Percentiles rank a stretch among this genome's conserved stretches.
These are phyloP conservation scores for Ammopiptanthus mongolicus DNA, from an alignment of 306 rosid species.

Conservation along the genomic window DNA sequence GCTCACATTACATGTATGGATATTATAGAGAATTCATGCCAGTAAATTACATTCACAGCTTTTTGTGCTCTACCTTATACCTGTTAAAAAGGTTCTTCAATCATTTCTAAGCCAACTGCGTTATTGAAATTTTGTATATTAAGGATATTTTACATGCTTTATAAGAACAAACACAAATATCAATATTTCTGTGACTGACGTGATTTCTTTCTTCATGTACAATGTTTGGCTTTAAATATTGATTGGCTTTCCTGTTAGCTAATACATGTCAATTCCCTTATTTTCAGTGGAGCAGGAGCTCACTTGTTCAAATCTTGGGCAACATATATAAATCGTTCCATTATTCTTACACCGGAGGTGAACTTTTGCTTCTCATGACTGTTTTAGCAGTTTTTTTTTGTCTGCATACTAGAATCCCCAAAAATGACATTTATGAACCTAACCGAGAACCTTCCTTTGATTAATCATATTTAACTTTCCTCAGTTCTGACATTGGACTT, in stretches of 20 bases:
- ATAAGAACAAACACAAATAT: too few species aligned
- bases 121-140: neutral
- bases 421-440: neutral
- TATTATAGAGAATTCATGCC: neutral
- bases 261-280: slow-evolving; percentile 3
- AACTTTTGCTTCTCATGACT: slow-evolving; percentile 2
- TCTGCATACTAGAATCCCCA: neutral
- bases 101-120: neutral
- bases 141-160: too few species aligned
- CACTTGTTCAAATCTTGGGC: slow-evolving; percentile 93
- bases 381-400: slow-evolving; percentile 1
- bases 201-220: too few species aligned
- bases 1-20: neutral
- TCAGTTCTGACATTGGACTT: neutral
- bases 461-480: neutral
- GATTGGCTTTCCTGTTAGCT: neutral
- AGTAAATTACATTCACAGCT: neutral
- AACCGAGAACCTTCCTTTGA: neutral
- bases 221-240: too few species aligned
- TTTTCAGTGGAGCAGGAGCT: slow-evolving; percentile 94
- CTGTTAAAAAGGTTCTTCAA: neutral
- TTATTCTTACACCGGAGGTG: slow-evolving; percentile 96
- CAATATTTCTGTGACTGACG: too few species aligned
- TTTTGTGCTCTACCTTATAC: neutral
- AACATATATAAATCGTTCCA: slow-evolving; percentile 76